Conservation (phyloP, 345 rosid species). For the Syzygium oleosum region DNA sequence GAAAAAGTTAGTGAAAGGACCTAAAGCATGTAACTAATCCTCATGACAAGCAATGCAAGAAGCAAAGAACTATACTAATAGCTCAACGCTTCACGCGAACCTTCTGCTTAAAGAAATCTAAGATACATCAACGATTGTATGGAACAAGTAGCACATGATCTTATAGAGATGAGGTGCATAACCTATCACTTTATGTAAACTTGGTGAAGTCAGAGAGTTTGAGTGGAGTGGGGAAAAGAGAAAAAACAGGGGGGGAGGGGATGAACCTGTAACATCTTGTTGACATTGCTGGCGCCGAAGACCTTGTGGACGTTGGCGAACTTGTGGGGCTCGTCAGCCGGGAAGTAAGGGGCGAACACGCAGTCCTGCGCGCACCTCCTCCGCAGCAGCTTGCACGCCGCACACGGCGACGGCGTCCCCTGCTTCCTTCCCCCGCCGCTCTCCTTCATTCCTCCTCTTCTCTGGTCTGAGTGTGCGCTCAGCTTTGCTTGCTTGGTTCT, state of each 20-base stretch:
- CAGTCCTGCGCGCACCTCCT: constrained; percentile 81
- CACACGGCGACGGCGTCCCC: constrained; percentile 74
- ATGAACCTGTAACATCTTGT: constrained; percentile 86
- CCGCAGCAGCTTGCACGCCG: constrained; percentile 90
- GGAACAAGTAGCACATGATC: not conserved
- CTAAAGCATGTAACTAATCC: not conserved
- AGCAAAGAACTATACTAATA: not conserved
- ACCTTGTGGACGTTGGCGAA: constrained; percentile 90
- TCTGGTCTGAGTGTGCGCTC: not conserved
- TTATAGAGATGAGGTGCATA: not conserved
- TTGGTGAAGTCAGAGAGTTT: not conserved
- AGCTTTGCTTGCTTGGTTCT: not conserved
- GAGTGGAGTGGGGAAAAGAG: not conserved
- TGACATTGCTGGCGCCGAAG: constrained; percentile 91
- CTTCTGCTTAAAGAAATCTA: not conserved
- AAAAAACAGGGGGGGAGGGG: not conserved
- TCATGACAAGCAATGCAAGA: not conserved
- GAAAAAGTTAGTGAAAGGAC: not conserved
- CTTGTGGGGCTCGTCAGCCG: constrained; percentile 84
- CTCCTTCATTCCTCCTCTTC: constrained; percentile 1
- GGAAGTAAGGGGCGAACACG: constrained; percentile 85
- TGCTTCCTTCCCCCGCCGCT: constrained; percentile 17
- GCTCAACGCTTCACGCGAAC: not conserved
- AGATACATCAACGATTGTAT: not conserved
- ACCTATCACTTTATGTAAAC: not conserved